These are phyloP conservation scores for Rhizophora apiculata DNA, from an alignment of 345 rosid species.

Conservation along the genomic window DNA sequence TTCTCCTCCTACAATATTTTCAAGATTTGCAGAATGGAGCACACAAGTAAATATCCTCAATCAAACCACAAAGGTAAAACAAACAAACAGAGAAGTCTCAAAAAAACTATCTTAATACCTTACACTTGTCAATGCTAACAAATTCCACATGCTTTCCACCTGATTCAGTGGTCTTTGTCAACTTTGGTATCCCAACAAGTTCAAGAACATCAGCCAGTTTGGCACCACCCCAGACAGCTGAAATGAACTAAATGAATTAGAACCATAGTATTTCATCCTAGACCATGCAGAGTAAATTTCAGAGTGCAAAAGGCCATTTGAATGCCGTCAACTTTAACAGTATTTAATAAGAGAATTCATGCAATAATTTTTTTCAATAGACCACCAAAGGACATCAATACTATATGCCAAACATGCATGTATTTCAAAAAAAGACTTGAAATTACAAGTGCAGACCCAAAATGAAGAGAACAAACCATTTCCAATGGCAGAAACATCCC, in stretches of 20 bases:
- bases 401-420: background rate
- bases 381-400: background rate
- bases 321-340: too few species aligned
- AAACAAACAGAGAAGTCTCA: background rate
- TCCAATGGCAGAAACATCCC: conserved; percentile 92
- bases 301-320: too few species aligned
- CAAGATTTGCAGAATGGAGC: conserved; percentile 3
- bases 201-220: conserved; percentile 82
- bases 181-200: conserved; percentile 71
- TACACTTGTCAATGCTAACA: conserved; percentile 91
- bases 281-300: background rate
- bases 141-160: conserved; percentile 94
- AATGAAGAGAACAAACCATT: conserved; percentile 52
- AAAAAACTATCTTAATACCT: conserved; percentile 42
- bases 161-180: conserved; percentile 41
- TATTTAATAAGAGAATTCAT: background rate
- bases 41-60: background rate
- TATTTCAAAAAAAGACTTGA: background rate
- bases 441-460: background rate
- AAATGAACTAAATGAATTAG: conserved; percentile 16
- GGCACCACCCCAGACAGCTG: conserved; percentile 91
- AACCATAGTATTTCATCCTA: conserved; percentile 7
- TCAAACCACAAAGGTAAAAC: background rate
- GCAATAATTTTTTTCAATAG: background rate
- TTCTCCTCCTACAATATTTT: conserved; percentile 73